A percentile compares a stretch with the other conserved stretches of the same genome.
These are phyloP conservation scores for Calonectria naviculata DNA, from an alignment of 2,329 filamentous ascomycete species.

Conservation along the genomic window DNA sequence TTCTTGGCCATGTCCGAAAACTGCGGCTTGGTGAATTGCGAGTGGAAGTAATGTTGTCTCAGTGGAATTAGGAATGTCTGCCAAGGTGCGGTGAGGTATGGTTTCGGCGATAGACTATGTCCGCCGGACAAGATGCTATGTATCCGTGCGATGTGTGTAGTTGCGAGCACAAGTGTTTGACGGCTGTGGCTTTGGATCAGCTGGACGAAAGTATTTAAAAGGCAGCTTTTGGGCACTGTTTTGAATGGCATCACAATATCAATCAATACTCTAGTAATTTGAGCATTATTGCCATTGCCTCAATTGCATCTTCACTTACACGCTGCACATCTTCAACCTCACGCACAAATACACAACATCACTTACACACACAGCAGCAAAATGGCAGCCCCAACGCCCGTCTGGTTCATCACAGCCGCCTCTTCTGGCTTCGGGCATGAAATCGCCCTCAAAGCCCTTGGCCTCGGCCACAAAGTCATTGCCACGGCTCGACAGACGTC, in stretches of 20 bases:
- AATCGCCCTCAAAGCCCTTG: slow-evolving; percentile 56
- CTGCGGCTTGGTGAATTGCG: background rate
- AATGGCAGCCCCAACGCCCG: slow-evolving; percentile 38
- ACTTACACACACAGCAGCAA: background rate
- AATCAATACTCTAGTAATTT: background rate
- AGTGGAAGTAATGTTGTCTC: background rate
- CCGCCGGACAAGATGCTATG: background rate
- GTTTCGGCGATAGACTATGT: slow-evolving; percentile 4
- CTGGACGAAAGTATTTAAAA: background rate
- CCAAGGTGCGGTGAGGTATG: background rate
- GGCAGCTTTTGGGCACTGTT: background rate
- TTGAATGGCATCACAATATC: background rate
- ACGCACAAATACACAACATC: background rate
- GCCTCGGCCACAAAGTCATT: slow-evolving; percentile 60
- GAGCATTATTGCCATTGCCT: background rate
- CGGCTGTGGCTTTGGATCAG: background rate
- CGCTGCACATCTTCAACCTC: background rate
- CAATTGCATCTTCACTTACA: background rate
- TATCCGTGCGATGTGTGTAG: background rate
- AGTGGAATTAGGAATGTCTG: background rate
- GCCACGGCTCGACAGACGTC: slow-evolving; percentile 58
- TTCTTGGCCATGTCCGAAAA: background rate
- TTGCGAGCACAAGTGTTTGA: background rate
- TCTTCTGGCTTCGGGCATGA: slow-evolving; percentile 62
- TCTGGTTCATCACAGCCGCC: slow-evolving; percentile 66